These are phyloP conservation scores for Paramarasmius palmivorus DNA, from an alignment of 1,284 basidiomycete genomes.

Conservation along the genomic window DNA sequence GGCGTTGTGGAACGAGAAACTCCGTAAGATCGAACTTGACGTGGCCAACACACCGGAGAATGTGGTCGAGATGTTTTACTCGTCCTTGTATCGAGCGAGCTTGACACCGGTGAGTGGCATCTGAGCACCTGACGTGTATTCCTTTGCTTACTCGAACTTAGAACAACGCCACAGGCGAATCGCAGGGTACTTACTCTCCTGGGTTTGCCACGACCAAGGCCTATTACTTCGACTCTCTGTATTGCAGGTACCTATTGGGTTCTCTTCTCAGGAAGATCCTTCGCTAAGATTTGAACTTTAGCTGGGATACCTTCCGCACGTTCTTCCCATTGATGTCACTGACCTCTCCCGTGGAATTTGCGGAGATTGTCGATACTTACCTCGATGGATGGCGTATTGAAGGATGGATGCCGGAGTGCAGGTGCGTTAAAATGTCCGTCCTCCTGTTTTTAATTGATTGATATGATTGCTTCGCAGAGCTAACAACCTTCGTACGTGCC, in stretches of 20 bases:
- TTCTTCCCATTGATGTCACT: slow-evolving; percentile 67
- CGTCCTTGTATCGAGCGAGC: slow-evolving; percentile 61
- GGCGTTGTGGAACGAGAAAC: slow-evolving; percentile 64
- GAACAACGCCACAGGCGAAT: slow-evolving; percentile 72
- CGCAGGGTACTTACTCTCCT: slow-evolving; percentile 55
- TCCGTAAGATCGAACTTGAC: slow-evolving; percentile 65
- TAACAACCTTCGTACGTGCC: background rate
- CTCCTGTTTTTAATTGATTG: background rate
- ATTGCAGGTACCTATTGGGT: slow-evolving; percentile 56
- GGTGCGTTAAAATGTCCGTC: slow-evolving; percentile 2
- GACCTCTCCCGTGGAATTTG: slow-evolving; percentile 64
- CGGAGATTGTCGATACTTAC: slow-evolving; percentile 69
- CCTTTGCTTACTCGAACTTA: slow-evolving; percentile 21
- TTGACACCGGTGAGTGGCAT: slow-evolving; percentile 67
- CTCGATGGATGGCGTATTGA: slow-evolving; percentile 70
- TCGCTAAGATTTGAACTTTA: background rate
- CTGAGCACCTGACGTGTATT: slow-evolving; percentile 20
- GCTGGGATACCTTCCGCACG: slow-evolving; percentile 52
- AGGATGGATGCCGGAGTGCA: slow-evolving; percentile 75
- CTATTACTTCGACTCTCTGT: slow-evolving; percentile 69
- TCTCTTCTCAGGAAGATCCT: background rate
- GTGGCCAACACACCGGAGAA: slow-evolving; percentile 56
- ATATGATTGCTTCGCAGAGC: background rate
- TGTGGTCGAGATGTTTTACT: slow-evolving; percentile 68
- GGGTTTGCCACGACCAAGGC: slow-evolving; percentile 40